These are phyloP conservation scores for Erucastrum elatum DNA, from an alignment of 345 rosid species.

Conservation along the genomic window DNA sequence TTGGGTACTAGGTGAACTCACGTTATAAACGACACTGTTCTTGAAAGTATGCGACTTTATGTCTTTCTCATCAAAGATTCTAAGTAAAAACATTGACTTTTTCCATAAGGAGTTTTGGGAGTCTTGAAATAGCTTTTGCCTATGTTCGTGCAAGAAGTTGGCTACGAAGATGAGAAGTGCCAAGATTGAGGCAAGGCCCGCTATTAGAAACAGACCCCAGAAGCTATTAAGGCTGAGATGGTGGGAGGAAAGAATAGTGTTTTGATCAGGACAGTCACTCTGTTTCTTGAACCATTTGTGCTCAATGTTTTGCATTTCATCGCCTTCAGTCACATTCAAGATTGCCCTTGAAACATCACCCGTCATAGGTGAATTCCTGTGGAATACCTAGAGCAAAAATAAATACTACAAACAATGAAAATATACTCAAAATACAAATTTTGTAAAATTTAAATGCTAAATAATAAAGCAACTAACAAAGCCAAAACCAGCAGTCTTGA, in stretches of 20 bases:
- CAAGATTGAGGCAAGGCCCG: conserved; percentile 38
- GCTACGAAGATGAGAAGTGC: conserved; percentile 31
- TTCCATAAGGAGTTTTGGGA: conserved; percentile 33
- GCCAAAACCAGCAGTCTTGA: neutral
- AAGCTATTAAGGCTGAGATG: conserved; percentile 44
- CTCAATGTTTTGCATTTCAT: conserved; percentile 30
- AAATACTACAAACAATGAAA: neutral
- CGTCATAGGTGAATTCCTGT: conserved; percentile 42
- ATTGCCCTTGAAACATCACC: conserved; percentile 47
- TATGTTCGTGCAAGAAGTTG: conserved; percentile 19
- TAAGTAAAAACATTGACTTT: conserved; percentile 6
- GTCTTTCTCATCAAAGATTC: conserved; percentile 40
- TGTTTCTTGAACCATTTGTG: neutral
- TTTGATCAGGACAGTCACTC: conserved; percentile 25
- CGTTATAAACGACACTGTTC: conserved; percentile 14
- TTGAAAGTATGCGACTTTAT: conserved; percentile 36
- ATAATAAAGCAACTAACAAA: no score
- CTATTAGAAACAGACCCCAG: conserved; percentile 49
- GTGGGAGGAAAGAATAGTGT: conserved; percentile 11
- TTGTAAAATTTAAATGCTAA: no score
- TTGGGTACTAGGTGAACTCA: conserved; percentile 10
- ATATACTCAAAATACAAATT: no score
- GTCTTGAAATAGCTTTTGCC: conserved; percentile 1
- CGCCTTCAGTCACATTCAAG: conserved; percentile 45
- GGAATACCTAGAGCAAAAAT: neutral